phyloP scores from a whole-genome alignment of 306 rosid genomes.

The Styphnolobium japonicum region DNA sequence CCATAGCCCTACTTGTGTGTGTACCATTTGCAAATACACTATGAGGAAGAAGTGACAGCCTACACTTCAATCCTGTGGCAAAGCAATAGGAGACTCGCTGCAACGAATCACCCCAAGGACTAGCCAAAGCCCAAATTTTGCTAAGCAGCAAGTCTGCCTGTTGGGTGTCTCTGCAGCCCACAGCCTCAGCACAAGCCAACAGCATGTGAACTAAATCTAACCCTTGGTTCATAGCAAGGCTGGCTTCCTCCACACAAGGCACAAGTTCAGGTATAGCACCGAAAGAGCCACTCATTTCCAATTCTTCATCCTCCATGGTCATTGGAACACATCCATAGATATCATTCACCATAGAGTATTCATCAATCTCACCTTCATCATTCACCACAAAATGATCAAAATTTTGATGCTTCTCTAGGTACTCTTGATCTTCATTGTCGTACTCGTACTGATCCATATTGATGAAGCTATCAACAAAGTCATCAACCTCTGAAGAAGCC shows the following conservation, averaged over 20 bases:
- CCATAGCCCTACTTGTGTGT: slow-evolving; percentile 18
- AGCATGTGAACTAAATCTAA: slow-evolving; percentile 72
- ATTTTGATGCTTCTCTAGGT: slow-evolving; percentile 31
- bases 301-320: slow-evolving; percentile 39
- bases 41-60: slow-evolving; percentile 61
- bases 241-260: slow-evolving; percentile 36
- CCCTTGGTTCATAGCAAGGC: slow-evolving; percentile 57
- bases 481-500: slow-evolving; percentile 64
- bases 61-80: slow-evolving; percentile 58
- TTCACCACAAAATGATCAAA: slow-evolving; percentile 36
- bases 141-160: slow-evolving; percentile 54
- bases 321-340: slow-evolving; percentile 20
- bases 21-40: slow-evolving; percentile 42
- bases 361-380: slow-evolving; percentile 28
- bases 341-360: slow-evolving; percentile 22
- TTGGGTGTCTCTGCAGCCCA: slow-evolving; percentile 63
- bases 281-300: slow-evolving; percentile 28
- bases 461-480: slow-evolving; percentile 78
- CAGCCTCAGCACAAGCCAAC: slow-evolving; percentile 81
- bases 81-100: slow-evolving; percentile 68
- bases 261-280: slow-evolving; percentile 20
- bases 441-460: slow-evolving; percentile 51
- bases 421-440: slow-evolving; percentile 27
- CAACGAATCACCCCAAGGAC: slow-evolving; percentile 64
- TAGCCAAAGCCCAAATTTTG: slow-evolving; percentile 52